Evolutionary conservation across 2,329 filamentous ascomycete genomes (phyloP).

Genomic region (Xylariaceae sp.): DNA sequence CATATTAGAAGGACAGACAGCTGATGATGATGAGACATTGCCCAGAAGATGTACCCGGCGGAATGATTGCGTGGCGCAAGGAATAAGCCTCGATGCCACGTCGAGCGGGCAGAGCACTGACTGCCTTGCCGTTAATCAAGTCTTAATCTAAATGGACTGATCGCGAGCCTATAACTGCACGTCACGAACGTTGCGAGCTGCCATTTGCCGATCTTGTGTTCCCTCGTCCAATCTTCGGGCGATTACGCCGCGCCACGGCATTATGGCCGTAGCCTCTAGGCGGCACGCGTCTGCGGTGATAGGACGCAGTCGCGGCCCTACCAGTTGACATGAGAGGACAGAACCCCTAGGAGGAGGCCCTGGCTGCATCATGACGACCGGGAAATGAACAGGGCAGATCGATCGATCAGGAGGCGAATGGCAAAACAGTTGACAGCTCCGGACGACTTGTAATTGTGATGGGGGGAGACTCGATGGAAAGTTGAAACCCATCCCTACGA

Average conservation of each 20-base stretch:
- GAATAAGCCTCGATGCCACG: conserved; percentile 1
- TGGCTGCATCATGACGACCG: conserved; percentile 3
- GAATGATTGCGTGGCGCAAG: not conserved
- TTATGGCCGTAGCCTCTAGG: conserved; percentile 4
- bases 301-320: not conserved
- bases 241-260: conserved; percentile 8
- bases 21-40: not conserved
- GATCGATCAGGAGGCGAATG: not conserved
- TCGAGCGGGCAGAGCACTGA: conserved; percentile 7
- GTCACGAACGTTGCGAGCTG: conserved; percentile 21
- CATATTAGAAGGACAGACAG: not conserved
- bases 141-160: conserved; percentile 15
- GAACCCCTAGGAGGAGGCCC: not conserved
- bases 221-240: conserved; percentile 19
- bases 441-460: not conserved
- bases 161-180: conserved; percentile 24
- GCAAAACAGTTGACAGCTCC: not conserved
- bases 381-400: not conserved
- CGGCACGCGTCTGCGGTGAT: conserved; percentile 4
- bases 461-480: conserved; percentile 4
- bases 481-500: not conserved
- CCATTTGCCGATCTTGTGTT: conserved; percentile 21
- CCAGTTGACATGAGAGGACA: not conserved
- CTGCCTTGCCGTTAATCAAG: conserved; percentile 8
- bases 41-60: not conserved